Percentiles rank a stretch among this genome's conserved stretches.
Evolutionary conservation across 2,329 filamentous ascomycete species (phyloP).

Genomic region (Colletotrichum camelliae): DNA sequence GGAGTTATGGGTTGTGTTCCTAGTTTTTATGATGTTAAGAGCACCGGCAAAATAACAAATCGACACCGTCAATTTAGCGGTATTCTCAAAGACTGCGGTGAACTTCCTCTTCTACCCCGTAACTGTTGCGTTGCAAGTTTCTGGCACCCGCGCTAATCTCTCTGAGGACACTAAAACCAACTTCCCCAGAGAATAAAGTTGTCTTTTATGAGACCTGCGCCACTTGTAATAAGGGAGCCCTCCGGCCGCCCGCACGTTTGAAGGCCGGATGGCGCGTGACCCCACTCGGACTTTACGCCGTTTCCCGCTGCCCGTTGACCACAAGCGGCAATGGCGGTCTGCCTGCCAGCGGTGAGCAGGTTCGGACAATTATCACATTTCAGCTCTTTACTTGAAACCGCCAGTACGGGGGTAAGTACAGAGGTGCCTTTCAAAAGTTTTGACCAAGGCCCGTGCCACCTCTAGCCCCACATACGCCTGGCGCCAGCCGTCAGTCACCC

Average conservation of each 20-base stretch:
- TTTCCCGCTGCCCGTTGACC: background rate
- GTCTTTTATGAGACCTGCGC: background rate
- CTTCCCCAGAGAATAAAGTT: background rate
- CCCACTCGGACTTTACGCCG: background rate
- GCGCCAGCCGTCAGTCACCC: too few relatives aligned
- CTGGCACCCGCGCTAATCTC: background rate
- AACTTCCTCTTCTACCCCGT: background rate
- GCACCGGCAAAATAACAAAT: too few relatives aligned
- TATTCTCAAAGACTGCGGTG: background rate
- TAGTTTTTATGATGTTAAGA: too few relatives aligned
- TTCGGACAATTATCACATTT: background rate
- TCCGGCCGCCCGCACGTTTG: background rate
- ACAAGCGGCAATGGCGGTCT: background rate
- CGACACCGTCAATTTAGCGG: too few relatives aligned
- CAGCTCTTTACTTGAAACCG: background rate
- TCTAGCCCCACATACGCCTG: too few relatives aligned
- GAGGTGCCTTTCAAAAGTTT: too few relatives aligned
- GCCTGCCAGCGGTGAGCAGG: background rate
- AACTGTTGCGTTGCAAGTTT: background rate
- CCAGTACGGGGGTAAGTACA: background rate
- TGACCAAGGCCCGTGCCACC: too few relatives aligned
- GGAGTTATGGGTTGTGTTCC: too few relatives aligned
- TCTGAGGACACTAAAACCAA: background rate
- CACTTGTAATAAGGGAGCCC: background rate
- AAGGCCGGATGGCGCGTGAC: background rate